Evolutionary conservation across 2,329 filamentous ascomycete species (phyloP), one percentile per base, ranked within the genome.

Genomic region (Fusarium citri): DNA sequence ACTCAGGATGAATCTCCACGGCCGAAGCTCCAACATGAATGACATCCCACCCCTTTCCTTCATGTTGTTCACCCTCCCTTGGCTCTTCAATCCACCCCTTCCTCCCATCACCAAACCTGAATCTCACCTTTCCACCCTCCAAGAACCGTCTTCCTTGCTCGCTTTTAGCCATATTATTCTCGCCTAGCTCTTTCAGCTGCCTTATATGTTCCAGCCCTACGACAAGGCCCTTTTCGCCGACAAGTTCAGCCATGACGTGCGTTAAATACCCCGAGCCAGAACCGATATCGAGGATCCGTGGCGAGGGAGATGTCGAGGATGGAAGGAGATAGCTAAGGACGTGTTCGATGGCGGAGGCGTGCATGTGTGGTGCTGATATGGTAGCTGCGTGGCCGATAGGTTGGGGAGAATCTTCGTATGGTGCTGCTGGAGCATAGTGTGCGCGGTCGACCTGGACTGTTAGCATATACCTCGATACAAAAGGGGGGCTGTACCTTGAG

Each of bases 21-120:
- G 95, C 95, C 10, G 94, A 92, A 1, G 96, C 96, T 0, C 96
- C 96, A 5, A 98, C 96, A 78, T 98, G 96, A 64, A 99, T 98
- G 4, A 92, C 94, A 84, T 98, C 94, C 85, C 95, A 99, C 0
- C 89, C 86, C 30, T 79, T 81, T 66, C 81, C 84, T 15, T 83
- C 81, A 58, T 84, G 84, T 8, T 83, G 84, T 46, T 80, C 79
- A 4, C 82, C 87, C 74, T 75, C 81, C 59, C 80, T 75, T 2
- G 76, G 67, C 14, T 75, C 72, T 72, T 85, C 86, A 3, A 84
- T 75, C 56, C 87, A 91, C 2, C 92, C 92, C 66, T 87, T 85
- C 8, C 92, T 80, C 3, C 92, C 92, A 81, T 98, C 94, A 0
- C 89, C 94, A 0, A 89, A 85, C 3, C 94, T 85, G 76, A 97